Evolutionary conservation across 257 asterid genomes (phyloP), one percentile per base, ranked within the genome.

Genomic region (Fraxinus pennsylvanica): DNA sequence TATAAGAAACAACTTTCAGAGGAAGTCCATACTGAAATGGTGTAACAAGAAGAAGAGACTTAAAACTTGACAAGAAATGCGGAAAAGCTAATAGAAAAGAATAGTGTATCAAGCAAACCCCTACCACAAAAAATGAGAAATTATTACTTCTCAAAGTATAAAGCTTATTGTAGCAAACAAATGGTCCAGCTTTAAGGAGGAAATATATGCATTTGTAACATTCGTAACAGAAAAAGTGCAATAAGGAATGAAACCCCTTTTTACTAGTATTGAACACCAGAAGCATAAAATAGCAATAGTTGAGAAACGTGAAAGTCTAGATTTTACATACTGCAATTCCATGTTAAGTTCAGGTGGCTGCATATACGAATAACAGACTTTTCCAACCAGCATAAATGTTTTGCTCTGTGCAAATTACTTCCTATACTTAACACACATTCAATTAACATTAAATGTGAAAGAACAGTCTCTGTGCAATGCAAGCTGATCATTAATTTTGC

Each of bases 1-100:
- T 92, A 84, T 95, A 95, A 29, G 99, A 95, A 79, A 95, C 94
- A 1, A 95, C 97, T 90, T 95, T 93, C 61, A 95, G 92, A 22
- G 97, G 97, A 72, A 95, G 93, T 61, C 99, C 99, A 82, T 95
- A 95, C 99, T 95, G 96, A 73, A 67, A 72, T 1, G 52, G 14
- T 15, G 5, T 32, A 57, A 54, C 74, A 68, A 63, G 22, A 54
- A 80, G 15, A 66, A 54, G 73, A 74, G 38, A 54, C 6, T 73
- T 82, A 74, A 74, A 80, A 74, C 63, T 21, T 22, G 15, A 47
- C 36, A 67, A 68, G 47, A 77, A 78, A 43, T 13, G 6, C 73
- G 38, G 30, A 69, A 63, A 47, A 45, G 41, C 27, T 71, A 39
- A 71, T 52, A 33, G 45, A 74, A 76, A 66, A 22, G 59, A 22